Percentiles rank a stretch among this genome's conserved stretches.
These are phyloP conservation scores for Pseudogymnoascus sp. DNA, from an alignment of 2,329 filamentous ascomycete genomes.

Conservation along the genomic window DNA sequence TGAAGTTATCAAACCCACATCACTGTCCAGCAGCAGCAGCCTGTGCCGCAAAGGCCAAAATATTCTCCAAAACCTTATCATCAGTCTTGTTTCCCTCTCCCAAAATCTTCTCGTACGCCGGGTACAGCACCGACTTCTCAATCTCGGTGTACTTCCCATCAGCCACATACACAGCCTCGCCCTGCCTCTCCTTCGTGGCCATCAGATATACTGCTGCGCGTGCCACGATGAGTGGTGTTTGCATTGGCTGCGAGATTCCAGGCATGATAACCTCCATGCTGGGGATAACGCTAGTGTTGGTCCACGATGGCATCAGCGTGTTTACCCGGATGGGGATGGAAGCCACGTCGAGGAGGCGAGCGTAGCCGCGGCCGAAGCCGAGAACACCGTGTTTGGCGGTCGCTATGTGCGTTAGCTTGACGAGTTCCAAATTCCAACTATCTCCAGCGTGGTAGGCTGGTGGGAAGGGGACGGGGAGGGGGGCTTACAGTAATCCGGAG, in stretches of 20 bases:
- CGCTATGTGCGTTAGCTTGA: constrained; percentile 24
- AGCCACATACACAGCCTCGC: constrained; percentile 43
- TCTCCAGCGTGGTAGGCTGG: not conserved
- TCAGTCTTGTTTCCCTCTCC: constrained; percentile 29
- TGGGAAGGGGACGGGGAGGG: not conserved
- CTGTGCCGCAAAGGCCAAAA: constrained; percentile 10
- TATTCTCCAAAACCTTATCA: constrained; percentile 29
- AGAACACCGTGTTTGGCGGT: constrained; percentile 47
- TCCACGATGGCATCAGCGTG: constrained; percentile 47
- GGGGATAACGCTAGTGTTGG: constrained; percentile 40
- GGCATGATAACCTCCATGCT: constrained; percentile 30
- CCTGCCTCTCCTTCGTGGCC: constrained; percentile 38
- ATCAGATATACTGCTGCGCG: constrained; percentile 41
- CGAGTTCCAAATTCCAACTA: not conserved
- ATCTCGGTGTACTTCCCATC: constrained; percentile 44
- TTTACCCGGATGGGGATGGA: constrained; percentile 45
- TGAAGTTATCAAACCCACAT: not conserved
- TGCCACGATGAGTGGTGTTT: constrained; percentile 40
- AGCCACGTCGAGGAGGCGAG: constrained; percentile 29
- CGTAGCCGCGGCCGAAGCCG: constrained; percentile 42
- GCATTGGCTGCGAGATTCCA: constrained; percentile 33
- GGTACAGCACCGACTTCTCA: constrained; percentile 37
- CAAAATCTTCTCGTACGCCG: constrained; percentile 27
- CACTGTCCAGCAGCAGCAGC: not conserved
- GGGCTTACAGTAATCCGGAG: constrained; percentile 41